Conservation (phyloP, 2,329 filamentous ascomycete species). For the Fusarium praegraminearum region DNA sequence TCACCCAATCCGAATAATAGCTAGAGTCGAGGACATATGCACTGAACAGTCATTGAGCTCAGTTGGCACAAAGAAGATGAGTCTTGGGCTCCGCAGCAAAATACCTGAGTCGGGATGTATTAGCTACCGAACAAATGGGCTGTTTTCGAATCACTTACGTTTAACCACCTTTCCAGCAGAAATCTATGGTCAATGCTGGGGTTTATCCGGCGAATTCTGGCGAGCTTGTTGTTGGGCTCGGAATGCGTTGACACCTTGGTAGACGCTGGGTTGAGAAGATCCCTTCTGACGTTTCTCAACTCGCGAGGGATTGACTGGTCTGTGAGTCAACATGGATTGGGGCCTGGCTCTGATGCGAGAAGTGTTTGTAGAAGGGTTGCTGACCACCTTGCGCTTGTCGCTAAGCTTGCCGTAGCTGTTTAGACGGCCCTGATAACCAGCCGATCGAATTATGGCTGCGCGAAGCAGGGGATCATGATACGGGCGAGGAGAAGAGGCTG, state of each 20-base stretch:
- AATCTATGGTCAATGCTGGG: background rate
- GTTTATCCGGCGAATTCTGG: background rate
- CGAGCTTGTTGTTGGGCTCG: constrained; percentile 26
- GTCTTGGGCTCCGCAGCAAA: background rate
- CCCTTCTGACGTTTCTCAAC: constrained; percentile 21
- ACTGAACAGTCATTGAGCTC: background rate
- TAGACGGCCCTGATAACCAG: constrained; percentile 37
- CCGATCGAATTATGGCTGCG: constrained; percentile 47
- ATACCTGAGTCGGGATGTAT: background rate
- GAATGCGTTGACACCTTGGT: constrained; percentile 48
- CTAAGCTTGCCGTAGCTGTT: constrained; percentile 38
- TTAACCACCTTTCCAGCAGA: no score
- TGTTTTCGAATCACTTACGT: background rate
- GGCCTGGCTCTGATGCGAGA: background rate
- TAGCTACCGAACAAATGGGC: rapidly evolving
- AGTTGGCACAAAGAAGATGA: background rate
- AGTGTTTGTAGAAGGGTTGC: background rate
- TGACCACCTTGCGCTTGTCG: constrained; percentile 5
- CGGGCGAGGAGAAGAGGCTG: background rate
- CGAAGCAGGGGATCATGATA: constrained; percentile 49
- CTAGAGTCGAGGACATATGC: background rate
- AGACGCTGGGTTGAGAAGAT: constrained; percentile 23
- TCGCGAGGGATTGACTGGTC: background rate
- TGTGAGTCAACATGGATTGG: background rate
- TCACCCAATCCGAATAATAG: background rate